A percentile compares a stretch with the other conserved stretches of the same genome.
Conservation (phyloP, 2,329 filamentous ascomycete genomes). For the Penicillium sp. region DNA sequence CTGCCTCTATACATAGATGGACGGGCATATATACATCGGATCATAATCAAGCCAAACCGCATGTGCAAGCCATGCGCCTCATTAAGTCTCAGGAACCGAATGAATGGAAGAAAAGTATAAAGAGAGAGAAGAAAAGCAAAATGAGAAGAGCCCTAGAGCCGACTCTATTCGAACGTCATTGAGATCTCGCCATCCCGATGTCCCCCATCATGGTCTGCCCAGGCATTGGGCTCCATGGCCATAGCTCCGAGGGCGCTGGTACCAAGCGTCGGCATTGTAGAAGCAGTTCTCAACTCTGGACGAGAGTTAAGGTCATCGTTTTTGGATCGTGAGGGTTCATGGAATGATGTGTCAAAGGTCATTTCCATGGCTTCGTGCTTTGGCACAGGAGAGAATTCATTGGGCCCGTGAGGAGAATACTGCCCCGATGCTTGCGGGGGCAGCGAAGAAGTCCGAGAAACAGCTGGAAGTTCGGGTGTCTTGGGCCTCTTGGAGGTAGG, state of each 20-base stretch:
- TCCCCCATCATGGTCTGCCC: conserved; percentile 64
- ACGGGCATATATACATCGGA: neutral
- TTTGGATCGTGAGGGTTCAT: conserved; percentile 35
- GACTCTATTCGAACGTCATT: conserved; percentile 72
- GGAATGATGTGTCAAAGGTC: conserved; percentile 67
- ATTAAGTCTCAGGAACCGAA: neutral
- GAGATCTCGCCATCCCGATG: conserved; percentile 73
- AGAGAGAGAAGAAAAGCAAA: neutral
- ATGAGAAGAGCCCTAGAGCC: neutral
- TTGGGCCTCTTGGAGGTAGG: conserved; percentile 40
- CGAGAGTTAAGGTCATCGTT: conserved; percentile 15
- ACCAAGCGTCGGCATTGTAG: conserved; percentile 32
- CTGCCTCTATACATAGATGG: neutral
- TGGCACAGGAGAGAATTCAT: conserved; percentile 12
- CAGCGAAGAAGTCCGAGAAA: conserved; percentile 20
- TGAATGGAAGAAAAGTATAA: conserved; percentile 1
- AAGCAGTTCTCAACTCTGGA: conserved; percentile 31
- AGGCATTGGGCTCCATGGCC: conserved; percentile 57
- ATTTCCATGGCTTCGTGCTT: conserved; percentile 54
- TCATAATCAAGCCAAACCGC: neutral
- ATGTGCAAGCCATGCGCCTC: neutral
- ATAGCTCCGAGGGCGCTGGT: conserved; percentile 28
- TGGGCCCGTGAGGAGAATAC: conserved; percentile 8
- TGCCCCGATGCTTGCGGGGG: conserved; percentile 13
- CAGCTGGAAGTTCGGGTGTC: conserved; percentile 25